These are phyloP conservation scores for Colletotrichum scovillei DNA, from an alignment of 2,329 filamentous ascomycete genomes.

Conservation along the genomic window DNA sequence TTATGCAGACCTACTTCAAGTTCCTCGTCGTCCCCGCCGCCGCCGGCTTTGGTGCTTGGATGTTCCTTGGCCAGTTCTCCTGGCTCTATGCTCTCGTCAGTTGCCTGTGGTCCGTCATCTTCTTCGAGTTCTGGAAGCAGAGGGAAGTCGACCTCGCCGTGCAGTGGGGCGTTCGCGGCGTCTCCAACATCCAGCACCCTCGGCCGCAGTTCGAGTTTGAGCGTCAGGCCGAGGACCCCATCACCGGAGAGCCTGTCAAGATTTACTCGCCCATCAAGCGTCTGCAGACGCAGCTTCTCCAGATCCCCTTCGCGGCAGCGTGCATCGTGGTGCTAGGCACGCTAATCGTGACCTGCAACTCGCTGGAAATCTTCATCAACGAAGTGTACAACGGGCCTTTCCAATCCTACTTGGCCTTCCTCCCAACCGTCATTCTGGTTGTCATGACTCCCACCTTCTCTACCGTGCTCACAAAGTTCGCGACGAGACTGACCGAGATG, in stretches of 20 bases:
- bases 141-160: slow-evolving; percentile 88
- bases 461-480: slow-evolving; percentile 79
- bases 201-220: slow-evolving; percentile 85
- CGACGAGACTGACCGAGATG: slow-evolving; percentile 79
- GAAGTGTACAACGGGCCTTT: slow-evolving; percentile 93
- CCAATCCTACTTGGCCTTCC: slow-evolving; percentile 86
- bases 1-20: slow-evolving; percentile 89
- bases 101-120: slow-evolving; percentile 87
- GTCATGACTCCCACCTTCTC: slow-evolving; percentile 83
- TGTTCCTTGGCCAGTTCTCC: slow-evolving; percentile 87
- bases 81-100: slow-evolving; percentile 82
- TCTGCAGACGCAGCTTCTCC: slow-evolving; percentile 79
- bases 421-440: slow-evolving; percentile 90
- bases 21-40: slow-evolving; percentile 86
- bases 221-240: slow-evolving; percentile 78
- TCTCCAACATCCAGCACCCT: slow-evolving; percentile 83
- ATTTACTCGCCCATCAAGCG: slow-evolving; percentile 83
- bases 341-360: slow-evolving; percentile 88
- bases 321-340: slow-evolving; percentile 80
- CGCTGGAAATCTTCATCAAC: slow-evolving; percentile 94
- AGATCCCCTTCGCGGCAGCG: slow-evolving; percentile 85
- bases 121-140: slow-evolving; percentile 97
- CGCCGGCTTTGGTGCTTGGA: slow-evolving; percentile 81
- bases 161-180: slow-evolving; percentile 88
- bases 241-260: slow-evolving; percentile 83